Evolutionary conservation across 2,329 filamentous ascomycete genomes (phyloP), one percentile per base, ranked within the genome.

Genomic region (Hymenotorrendiella dingleyae): DNA sequence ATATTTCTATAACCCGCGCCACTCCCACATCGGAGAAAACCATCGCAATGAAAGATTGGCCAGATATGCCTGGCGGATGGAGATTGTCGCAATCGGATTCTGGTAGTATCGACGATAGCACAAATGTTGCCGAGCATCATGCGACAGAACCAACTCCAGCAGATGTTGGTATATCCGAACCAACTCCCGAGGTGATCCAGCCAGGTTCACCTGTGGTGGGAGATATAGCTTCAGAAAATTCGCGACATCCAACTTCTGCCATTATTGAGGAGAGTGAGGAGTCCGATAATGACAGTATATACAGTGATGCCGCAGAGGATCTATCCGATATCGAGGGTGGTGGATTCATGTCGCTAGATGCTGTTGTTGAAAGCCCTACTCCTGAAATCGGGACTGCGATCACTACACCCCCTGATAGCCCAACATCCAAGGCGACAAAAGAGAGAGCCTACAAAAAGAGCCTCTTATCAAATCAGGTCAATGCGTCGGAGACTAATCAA

Each of bases 241-340:
- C 65, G 67, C 1, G 58, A 60, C 4, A 29, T 41, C 29, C 48
- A n/a, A 55, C 27, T 46, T 23, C 49, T 14, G 33, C 43, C 12
- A 55, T 56, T 16, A 32, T 56, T 9, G 57, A 59, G 45, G 57
- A 61, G 35, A 47, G 45, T 21, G 56, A 59, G 30, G 67, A 74
- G n/a, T 66, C 67, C 3, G 76, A 80, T 42, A 65, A 66, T 11
- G 68, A 66, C 37, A 82, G 75, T 47, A 72, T 86, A 19, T 90
- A 86, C 58, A 87, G 82, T 50, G 86, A 90, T 62, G 85, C 85
- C 1, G 82, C 82, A 41, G 86, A 90, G 62, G 82, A 88, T 47
- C 66, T 84, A 0, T 77, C 76, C 0, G 80, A 86, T 11, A 57
- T 71, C 4, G 80, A 84, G 28, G 74, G 73, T 2, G 75, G 76